These are phyloP conservation scores for Chlamydomonas schloesseri DNA, from an alignment of 139 green algal species.

Conservation along the genomic window DNA sequence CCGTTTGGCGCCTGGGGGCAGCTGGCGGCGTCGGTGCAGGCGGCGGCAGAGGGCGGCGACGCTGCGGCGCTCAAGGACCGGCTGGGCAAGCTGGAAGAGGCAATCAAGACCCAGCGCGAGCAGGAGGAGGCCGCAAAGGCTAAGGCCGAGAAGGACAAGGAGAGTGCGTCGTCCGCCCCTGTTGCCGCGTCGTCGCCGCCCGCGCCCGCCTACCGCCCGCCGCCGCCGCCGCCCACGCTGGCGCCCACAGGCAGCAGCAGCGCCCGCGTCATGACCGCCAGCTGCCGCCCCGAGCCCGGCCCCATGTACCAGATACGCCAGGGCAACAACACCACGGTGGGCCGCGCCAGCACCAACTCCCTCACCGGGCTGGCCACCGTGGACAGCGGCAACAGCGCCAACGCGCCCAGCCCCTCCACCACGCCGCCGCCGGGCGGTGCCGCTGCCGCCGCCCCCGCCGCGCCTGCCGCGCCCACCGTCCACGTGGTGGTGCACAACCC, in stretches of 20 bases:
- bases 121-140: background rate
- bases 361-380: background rate
- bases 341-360: background rate
- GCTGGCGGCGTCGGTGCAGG: background rate
- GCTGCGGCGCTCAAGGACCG: background rate
- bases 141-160: background rate
- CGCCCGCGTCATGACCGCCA: background rate
- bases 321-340: conserved; percentile 3
- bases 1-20: background rate
- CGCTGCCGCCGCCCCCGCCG: too few species aligned
- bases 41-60: background rate
- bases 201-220: background rate
- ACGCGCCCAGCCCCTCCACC: background rate
- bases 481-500: background rate
- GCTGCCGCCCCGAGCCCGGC: conserved; percentile 14
- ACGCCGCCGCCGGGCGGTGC: background rate
- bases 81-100: conserved; percentile 3
- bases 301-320: conserved; percentile 14
- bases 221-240: background rate
- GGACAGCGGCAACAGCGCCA: background rate
- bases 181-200: background rate
- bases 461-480: background rate
- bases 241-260: background rate
- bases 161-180: background rate
- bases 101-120: background rate